phyloP scores from a whole-genome alignment of 371 early-diverging fungal species.

The Neoconidiobolus thromboides region DNA sequence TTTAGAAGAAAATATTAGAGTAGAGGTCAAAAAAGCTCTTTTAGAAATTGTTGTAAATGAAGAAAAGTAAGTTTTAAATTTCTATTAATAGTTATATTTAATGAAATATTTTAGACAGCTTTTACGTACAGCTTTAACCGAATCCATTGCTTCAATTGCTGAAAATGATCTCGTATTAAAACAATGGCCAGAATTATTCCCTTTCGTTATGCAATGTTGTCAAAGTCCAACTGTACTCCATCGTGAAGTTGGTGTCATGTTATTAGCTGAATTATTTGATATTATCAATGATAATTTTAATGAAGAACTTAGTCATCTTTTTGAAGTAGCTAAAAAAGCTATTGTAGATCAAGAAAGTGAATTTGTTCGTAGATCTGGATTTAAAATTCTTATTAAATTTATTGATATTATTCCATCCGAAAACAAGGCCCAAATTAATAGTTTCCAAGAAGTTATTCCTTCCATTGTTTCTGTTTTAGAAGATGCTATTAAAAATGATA shows the following conservation, averaged over 20 bases:
- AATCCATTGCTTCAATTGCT: slow-evolving; percentile 73
- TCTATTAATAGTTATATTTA: neutral
- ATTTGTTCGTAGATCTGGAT: slow-evolving; percentile 25
- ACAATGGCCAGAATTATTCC: slow-evolving; percentile 58
- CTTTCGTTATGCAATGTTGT: slow-evolving; percentile 57
- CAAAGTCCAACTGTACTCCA: slow-evolving; percentile 41
- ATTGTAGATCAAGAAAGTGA: slow-evolving; percentile 68
- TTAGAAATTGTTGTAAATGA: slow-evolving; percentile 50
- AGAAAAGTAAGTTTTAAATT: slow-evolving; percentile 26
- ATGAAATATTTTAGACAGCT: slow-evolving; percentile 24
- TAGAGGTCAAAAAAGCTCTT: slow-evolving; percentile 34
- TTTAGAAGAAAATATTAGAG: slow-evolving; percentile 29
- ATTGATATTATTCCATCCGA: slow-evolving; percentile 16
- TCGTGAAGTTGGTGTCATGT: slow-evolving; percentile 68
- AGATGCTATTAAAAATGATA: slow-evolving; percentile 38
- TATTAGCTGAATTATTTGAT: slow-evolving; percentile 66
- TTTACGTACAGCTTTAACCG: slow-evolving; percentile 59
- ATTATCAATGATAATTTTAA: slow-evolving; percentile 50
- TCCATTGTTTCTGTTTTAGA: slow-evolving; percentile 67
- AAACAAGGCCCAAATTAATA: too few relatives aligned
- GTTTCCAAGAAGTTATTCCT: slow-evolving; percentile 51
- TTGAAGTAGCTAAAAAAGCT: slow-evolving; percentile 47
- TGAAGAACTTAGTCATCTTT: slow-evolving; percentile 38
- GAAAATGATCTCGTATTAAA: slow-evolving; percentile 54
- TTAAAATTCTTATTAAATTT: neutral